Base-by-base conservation (phyloP, 106 monocot species). In the Acorus gramineus region DNA sequence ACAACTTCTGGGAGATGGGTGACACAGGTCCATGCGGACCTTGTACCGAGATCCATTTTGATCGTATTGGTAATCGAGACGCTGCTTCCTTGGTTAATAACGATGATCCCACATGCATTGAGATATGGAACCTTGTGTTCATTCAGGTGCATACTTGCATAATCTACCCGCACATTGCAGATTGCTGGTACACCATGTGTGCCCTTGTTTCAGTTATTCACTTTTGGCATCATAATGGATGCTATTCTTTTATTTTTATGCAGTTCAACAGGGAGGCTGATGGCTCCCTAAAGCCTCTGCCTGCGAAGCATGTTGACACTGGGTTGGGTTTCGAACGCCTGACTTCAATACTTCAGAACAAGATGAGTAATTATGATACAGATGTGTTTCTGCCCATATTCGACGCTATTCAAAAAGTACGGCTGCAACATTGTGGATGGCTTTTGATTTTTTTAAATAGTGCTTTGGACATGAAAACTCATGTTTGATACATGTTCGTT, bases 1-100 rank as follows among this genome's bases (percentile, higher is more conserved):
- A 95, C 50, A 95, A 95, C 65, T 95, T 95, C 65, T 95, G 95
- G 95, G 95, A 95, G 65, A 95, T 95, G 95, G 95, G 95, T 64
- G 95, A 95, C 57, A 95, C 87, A 63, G 95, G 95, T 50, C 95
- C 95, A 28, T 95, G 95, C 70, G 95, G 95, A 2, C 95, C 95
- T 55, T 95, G 95, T 54, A 87, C 90, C 12, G 95, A 95, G 73
- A 90, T 95, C 58, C 95, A 95, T 82, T 95, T 90, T 75, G 95
- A 90, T 45, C 90, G 87, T 53, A 59, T 95, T 62, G 95, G 95
- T 14, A 85, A 81, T 46, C 71, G 90, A 43, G 87, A 95, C 80
- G 95, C 95, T 69, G 77, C 95, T 60, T 77, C 84, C 12, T 74
- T 95, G 73, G 95, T 95, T 52, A 95, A 95, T 63, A 90, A 85